phyloP scores from a whole-genome alignment of 2,329 filamentous ascomycete species.

The Epicoccum nigrum region DNA sequence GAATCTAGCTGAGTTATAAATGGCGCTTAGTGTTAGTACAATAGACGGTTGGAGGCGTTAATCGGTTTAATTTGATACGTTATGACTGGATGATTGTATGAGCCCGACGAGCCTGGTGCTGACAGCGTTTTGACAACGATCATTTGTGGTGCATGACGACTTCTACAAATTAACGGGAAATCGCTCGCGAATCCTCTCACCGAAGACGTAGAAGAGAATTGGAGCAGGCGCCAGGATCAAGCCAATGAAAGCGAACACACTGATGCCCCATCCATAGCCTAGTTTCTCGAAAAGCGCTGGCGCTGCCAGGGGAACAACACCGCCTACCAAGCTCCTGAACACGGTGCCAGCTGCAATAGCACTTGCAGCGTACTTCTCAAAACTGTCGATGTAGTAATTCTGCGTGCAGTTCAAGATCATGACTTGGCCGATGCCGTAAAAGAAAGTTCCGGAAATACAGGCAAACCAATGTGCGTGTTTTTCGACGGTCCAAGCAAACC shows the following conservation, averaged over 20 bases:
- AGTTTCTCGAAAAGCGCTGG: constrained; percentile 52
- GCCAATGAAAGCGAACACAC: constrained; percentile 54
- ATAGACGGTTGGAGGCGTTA: no score
- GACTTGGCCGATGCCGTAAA: constrained; percentile 60
- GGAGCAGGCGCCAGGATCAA: constrained; percentile 57
- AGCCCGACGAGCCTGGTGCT: no score
- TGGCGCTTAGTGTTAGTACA: no score
- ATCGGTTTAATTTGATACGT: no score
- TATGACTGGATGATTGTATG: no score
- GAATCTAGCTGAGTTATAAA: no score
- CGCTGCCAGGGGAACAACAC: constrained; percentile 55
- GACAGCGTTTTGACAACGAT: no score
- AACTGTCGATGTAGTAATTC: constrained; percentile 62
- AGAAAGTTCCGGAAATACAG: constrained; percentile 52
- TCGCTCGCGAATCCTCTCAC: constrained; percentile 53
- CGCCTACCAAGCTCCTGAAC: constrained; percentile 55
- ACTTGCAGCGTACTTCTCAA: constrained; percentile 57
- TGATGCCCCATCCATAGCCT: constrained; percentile 59
- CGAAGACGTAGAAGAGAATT: constrained; percentile 56
- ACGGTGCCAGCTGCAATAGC: constrained; percentile 59
- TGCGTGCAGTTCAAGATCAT: constrained; percentile 60
- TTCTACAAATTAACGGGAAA: constrained; percentile 38
- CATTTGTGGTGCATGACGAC: no score
- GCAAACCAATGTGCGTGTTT: constrained; percentile 51
- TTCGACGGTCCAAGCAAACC: constrained; percentile 52